These are phyloP conservation scores for Fusarium sterilihyphosum DNA, from an alignment of 2,329 filamentous ascomycete genomes.

Conservation along the genomic window DNA sequence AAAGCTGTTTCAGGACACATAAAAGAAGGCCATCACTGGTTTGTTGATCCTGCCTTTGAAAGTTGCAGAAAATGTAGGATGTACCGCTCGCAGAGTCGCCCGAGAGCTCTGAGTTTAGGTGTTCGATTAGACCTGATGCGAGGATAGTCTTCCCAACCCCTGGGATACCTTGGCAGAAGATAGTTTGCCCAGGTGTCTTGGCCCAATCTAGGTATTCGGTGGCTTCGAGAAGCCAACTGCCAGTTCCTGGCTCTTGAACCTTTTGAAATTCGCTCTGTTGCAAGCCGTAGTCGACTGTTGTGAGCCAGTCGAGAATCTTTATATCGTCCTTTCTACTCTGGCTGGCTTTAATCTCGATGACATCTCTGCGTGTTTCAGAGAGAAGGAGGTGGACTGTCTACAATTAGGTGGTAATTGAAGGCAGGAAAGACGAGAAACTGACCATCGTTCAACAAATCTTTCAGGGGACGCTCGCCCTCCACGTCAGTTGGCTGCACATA, in stretches of 20 bases:
- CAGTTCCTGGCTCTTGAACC: neutral
- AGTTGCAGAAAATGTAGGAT: neutral
- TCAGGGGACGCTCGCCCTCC: fast-evolving
- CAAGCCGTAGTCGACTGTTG: neutral
- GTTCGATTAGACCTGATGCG: fast-evolving
- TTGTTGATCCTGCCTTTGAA: neutral
- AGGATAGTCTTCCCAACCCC: fast-evolving
- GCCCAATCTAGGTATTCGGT: neutral
- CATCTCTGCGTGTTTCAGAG: neutral
- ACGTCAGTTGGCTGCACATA: neutral
- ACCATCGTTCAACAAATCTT: neutral
- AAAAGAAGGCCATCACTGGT: neutral
- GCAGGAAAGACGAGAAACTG: fast-evolving
- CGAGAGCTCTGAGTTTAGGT: neutral
- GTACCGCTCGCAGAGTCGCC: neutral
- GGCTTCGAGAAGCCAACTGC: neutral
- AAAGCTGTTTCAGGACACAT: neutral
- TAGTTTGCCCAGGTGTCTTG: neutral
- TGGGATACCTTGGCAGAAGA: neutral
- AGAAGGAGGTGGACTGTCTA: fast-evolving
- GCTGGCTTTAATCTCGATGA: fast-evolving
- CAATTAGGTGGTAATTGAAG: fast-evolving
- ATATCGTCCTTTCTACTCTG: neutral
- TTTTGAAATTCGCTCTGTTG: neutral
- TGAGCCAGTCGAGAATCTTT: neutral